A percentile compares a stretch with the other conserved stretches of the same genome.
These are phyloP conservation scores for Acer yangbiense DNA, from an alignment of 345 rosid genomes.

Conservation along the genomic window DNA sequence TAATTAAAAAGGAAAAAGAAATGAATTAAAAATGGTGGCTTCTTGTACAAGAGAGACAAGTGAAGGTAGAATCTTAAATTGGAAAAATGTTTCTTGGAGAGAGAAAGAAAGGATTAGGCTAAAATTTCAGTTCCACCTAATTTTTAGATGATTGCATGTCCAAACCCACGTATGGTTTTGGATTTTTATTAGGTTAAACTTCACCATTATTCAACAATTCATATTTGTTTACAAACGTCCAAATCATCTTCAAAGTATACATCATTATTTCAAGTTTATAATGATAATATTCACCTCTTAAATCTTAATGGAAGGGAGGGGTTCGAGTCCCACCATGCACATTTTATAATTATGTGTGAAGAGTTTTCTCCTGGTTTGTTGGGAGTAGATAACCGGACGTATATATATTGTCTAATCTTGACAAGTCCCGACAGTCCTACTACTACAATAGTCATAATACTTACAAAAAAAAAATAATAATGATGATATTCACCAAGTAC, in stretches of 20 bases:
- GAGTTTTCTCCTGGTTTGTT: no score
- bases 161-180: background rate
- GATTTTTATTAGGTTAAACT: slow-evolving; percentile 22
- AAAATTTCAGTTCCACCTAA: slow-evolving; percentile 29
- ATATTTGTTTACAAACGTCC: slow-evolving; percentile 20
- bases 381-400: no score
- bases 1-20: no score
- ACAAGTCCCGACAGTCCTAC: no score
- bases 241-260: background rate
- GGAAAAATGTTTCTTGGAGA: background rate
- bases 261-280: background rate
- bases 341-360: no score
- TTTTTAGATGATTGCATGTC: slow-evolving; percentile 13
- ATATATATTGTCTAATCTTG: no score
- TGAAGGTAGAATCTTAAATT: slow-evolving; percentile 17
- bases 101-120: background rate
- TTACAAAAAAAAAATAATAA: no score
- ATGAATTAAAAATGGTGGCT: slow-evolving; percentile 14
- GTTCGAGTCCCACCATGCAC: no score
- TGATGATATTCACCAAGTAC: no score
- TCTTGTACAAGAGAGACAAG: slow-evolving; percentile 31
- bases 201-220: slow-evolving; percentile 5
- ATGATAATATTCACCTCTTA: no score
- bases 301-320: no score
- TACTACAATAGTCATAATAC: no score